These are phyloP conservation scores for Chenopodium formosanum DNA, from an alignment of 148 eudicot genomes.

Conservation along the genomic window DNA sequence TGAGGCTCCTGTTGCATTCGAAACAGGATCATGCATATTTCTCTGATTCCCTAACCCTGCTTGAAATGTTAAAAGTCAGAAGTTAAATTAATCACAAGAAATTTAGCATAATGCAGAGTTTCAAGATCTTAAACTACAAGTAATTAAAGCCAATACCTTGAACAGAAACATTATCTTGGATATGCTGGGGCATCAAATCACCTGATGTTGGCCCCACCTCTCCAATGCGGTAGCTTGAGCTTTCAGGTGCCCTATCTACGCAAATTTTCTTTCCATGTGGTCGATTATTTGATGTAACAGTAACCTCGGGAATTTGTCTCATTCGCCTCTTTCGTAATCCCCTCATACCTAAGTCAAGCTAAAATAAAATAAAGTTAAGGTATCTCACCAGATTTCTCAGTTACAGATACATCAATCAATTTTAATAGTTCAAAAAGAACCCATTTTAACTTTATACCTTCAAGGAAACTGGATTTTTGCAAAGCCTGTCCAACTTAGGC, in stretches of 20 bases:
- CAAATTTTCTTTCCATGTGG: conserved; percentile 66
- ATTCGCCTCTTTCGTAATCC: conserved; percentile 64
- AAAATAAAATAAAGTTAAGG: conserved; percentile 24
- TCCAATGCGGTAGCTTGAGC: conserved; percentile 53
- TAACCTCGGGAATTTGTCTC: conserved; percentile 59
- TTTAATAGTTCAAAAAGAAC: background rate
- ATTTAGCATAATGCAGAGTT: conserved; percentile 39
- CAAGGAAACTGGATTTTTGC: conserved; percentile 36
- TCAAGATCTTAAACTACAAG: conserved; percentile 36
- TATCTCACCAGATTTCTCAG: conserved; percentile 16
- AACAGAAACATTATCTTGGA: conserved; percentile 42
- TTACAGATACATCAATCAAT: background rate
- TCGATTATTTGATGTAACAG: conserved; percentile 46
- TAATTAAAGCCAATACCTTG: conserved; percentile 50
- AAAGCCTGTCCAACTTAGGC: conserved; percentile 79
- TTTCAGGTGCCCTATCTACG: conserved; percentile 60
- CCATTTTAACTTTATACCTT: conserved; percentile 42
- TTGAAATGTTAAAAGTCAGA: conserved; percentile 51
- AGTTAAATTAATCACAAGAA: conserved; percentile 34
- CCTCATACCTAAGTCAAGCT: conserved; percentile 66
- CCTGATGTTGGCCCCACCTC: conserved; percentile 45
- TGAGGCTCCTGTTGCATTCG: conserved; percentile 43
- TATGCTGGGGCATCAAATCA: conserved; percentile 43
- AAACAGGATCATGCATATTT: conserved; percentile 46
- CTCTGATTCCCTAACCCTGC: conserved; percentile 53